A percentile compares a stretch with the other conserved stretches of the same genome.
phyloP scores from a whole-genome alignment of 1,284 basidiomycete species.

The Exsudoporus floridanus region DNA sequence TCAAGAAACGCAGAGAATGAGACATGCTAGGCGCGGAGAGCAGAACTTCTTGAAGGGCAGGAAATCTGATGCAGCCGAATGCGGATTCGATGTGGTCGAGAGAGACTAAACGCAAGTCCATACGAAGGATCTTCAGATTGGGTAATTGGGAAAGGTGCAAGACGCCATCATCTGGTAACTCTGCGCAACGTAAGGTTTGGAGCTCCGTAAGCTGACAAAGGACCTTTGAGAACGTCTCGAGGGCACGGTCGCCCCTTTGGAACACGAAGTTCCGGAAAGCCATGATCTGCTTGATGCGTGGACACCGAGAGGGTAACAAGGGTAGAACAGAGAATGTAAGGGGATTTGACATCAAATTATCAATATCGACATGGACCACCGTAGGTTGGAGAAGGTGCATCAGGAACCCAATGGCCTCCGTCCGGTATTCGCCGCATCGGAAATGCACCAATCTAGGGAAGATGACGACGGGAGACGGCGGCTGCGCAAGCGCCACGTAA shows the following conservation, averaged over 20 bases:
- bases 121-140: constrained; percentile 27
- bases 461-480: constrained; percentile 20
- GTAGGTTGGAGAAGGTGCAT: constrained; percentile 26
- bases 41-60: constrained; percentile 23
- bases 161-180: constrained; percentile 26
- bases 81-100: constrained; percentile 23
- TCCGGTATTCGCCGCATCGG: constrained; percentile 27
- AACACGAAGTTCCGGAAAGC: constrained; percentile 33
- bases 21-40: constrained; percentile 27
- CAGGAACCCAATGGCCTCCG: constrained; percentile 24
- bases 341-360: constrained; percentile 30
- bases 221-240: constrained; percentile 25
- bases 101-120: constrained; percentile 28
- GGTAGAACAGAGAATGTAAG: constrained; percentile 23
- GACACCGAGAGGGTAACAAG: constrained; percentile 21
- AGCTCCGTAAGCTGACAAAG: constrained; percentile 27
- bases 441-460: constrained; percentile 28
- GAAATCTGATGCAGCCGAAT: constrained; percentile 15
- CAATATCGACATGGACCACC: constrained; percentile 30
- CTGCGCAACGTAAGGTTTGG: constrained; percentile 28
- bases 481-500: constrained; percentile 19
- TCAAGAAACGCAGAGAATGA: constrained; percentile 22
- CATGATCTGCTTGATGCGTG: constrained; percentile 30
- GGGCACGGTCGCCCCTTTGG: constrained; percentile 23
- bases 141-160: constrained; percentile 22